phyloP scores from a whole-genome alignment of 1,284 basidiomycete species.

The Apiotrichum laibachii region DNA sequence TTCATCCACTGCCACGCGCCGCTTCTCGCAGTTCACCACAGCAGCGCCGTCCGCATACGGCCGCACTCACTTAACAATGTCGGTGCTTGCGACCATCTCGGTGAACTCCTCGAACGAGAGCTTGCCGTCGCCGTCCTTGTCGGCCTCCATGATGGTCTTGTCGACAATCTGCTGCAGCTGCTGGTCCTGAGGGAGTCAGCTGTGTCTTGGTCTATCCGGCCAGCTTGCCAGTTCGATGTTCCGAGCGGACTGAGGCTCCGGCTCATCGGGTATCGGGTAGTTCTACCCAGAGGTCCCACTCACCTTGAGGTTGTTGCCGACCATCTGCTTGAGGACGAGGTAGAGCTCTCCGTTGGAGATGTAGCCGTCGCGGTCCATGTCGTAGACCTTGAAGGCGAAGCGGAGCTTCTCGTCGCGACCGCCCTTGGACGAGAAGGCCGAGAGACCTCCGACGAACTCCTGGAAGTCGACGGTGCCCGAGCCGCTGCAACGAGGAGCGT shows the following conservation, averaged over 20 bases:
- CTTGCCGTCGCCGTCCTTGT: constrained; percentile 95
- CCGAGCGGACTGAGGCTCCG: too few relatives aligned
- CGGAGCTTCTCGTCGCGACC: constrained; percentile 93
- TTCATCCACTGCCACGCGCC: too few relatives aligned
- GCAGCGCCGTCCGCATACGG: background rate
- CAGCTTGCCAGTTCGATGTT: too few relatives aligned
- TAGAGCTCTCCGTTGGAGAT: constrained; percentile 99
- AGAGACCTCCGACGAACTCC: constrained; percentile 95
- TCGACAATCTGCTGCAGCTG: constrained; percentile 99
- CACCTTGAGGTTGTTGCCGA: constrained; percentile 95
- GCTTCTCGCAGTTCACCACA: background rate
- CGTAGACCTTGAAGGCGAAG: constrained; percentile 98
- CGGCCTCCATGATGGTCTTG: constrained; percentile 99
- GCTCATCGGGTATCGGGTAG: too few relatives aligned
- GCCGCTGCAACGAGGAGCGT: constrained; percentile 59
- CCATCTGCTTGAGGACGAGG: constrained; percentile 99
- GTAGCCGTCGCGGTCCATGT: constrained; percentile 93
- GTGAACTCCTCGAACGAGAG: constrained; percentile 96
- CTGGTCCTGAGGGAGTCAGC: constrained; percentile 65
- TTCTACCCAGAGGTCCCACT: constrained; percentile 15
- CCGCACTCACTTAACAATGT: constrained; percentile 45
- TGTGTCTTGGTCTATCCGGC: background rate
- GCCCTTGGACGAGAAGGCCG: constrained; percentile 94
- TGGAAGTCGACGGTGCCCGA: constrained; percentile 99
- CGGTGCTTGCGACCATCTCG: constrained; percentile 94